Evolutionary conservation across 768 basidiomycete species (phyloP), one percentile per base, ranked within the genome.

Genomic region (Leccinellum albellum): DNA sequence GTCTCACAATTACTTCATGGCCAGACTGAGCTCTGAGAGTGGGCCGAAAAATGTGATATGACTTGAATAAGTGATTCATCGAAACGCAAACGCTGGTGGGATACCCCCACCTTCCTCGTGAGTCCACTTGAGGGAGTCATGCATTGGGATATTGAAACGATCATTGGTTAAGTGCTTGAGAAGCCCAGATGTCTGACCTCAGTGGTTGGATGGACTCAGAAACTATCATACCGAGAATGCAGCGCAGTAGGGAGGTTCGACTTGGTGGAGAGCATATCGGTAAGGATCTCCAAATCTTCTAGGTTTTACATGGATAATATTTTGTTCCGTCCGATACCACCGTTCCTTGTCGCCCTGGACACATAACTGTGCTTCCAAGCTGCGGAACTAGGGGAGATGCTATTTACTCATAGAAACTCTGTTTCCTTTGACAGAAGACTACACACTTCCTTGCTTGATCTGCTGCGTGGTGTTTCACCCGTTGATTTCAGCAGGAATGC

Each of bases 301-400:
- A 15, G 3, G 49, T 37, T 54, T 52, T 35, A 28, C 51, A 26
- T 33, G 54, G 51, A 5, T 29, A 29, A 48, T 44, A 20, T 33
- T 20, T 51, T 47, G 45, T 63, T 60, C 51, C 61, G 47, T 54
- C 20, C 7, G 23, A 26, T 33, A 40, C n/a, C n/a, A 40, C n/a
- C 37, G 17, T 9, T n/a, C 40, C 40, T 42, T 42, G 44, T 13
- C 21, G 42, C 45, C 35, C 15, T 28, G n/a, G 42, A 28, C 37
- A 37, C 42, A 24, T 42, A 44, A 20, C 20, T 17, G n/a, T 49
- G 12, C 20, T 53, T n/a, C 5, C 46, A 24, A 51, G 51, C 23
- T 20, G 37, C 31, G 35, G 20, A n/a, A 8, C 24, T 46, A 17
- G 29, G 28, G 50, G 6, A 55, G 47, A 44, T 46, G 14, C 3